Base-by-base conservation (phyloP, 257 asterid genomes). In the Datura wrightii region DNA sequence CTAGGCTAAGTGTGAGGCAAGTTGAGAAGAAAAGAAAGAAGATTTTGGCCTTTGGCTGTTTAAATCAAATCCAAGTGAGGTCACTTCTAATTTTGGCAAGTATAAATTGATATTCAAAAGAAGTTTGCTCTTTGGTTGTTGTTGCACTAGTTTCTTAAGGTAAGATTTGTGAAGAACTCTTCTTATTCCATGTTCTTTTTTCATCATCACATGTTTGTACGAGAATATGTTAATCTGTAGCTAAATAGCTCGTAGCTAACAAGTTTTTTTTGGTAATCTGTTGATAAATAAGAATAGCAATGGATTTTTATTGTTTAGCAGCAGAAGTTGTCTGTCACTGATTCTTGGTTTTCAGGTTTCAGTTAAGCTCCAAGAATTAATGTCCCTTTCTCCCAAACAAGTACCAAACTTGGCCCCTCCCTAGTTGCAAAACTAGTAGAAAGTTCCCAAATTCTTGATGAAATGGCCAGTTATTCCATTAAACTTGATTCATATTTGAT, bases 11-110 rank as follows among this genome's bases (percentile, higher is more conserved):
- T 60, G 39, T 60, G 37, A 10, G 42, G 18, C 18, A 19, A 48
- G 18, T 6, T 19, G 58, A 48, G 60, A 48, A 70, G 79, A 70
- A 71, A 74, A 74, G 81, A n/a, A 74, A 48, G 44, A 48, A 74
- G 44, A 48, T 18, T 59, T 70, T 71, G 79, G 36, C 36, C 9
- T 59, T 70, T 71, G 79, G 36, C 36, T 70, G 79, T 76, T 76
- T 76, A 11, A 14, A 50, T 24, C 79, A 76, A 46, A 76, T 76
- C 82, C 3, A 76, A 50, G 62, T 76, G 46, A 50, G 31, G 31
- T 50, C 82, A 50, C 13, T 52, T 76, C 24, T 14, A 76, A 76
- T 48, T 24, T 50, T 76, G 24, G 62, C 62, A 76, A 71, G 37
- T 71, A 71, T 44, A 71, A 66, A 14, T 66, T 66, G 74, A 66